Evolutionary conservation across 2,329 filamentous ascomycete genomes (phyloP).

Genomic region (Rasamsonia emersonii): DNA sequence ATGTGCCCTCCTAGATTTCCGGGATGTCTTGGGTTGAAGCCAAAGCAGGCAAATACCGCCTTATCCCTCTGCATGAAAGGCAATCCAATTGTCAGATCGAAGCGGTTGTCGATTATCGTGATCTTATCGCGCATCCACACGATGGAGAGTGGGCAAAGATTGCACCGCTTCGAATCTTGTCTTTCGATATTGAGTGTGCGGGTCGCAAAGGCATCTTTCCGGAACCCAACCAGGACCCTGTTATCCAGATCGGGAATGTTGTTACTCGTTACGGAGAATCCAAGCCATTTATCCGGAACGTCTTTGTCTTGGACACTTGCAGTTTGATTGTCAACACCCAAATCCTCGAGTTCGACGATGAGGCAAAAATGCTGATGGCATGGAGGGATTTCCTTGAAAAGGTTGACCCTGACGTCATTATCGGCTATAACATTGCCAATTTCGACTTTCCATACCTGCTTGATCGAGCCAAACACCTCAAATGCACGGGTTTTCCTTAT

Average conservation of each 20-base stretch:
- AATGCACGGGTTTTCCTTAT: conserved; percentile 70
- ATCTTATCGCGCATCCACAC: conserved; percentile 78
- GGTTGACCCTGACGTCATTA: conserved; percentile 94
- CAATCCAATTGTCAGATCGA: conserved; percentile 97
- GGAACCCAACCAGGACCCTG: conserved; percentile 80
- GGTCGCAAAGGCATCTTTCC: conserved; percentile 97
- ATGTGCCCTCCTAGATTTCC: conserved; percentile 49
- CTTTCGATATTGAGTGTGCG: conserved; percentile 98
- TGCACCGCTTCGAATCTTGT: conserved; percentile 84
- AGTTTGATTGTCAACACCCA: conserved; percentile 93
- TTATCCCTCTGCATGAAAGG: conserved; percentile 57
- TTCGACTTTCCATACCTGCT: conserved; percentile 97
- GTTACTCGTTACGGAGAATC: conserved; percentile 91
- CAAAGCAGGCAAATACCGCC: conserved; percentile 61
- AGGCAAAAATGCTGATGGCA: conserved; percentile 81
- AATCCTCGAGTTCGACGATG: conserved; percentile 70
- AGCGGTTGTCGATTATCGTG: conserved; percentile 69
- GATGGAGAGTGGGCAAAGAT: conserved; percentile 97
- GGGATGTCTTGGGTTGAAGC: conserved; percentile 98
- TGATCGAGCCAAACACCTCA: conserved; percentile 77
- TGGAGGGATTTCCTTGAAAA: conserved; percentile 87
- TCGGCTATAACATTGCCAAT: conserved; percentile 97
- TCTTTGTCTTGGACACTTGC: conserved; percentile 89
- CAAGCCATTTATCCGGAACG: conserved; percentile 92
- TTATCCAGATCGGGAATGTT: conserved; percentile 96